These are phyloP conservation scores for Arabis hirsuta DNA, from an alignment of 345 rosid genomes.

Conservation along the genomic window DNA sequence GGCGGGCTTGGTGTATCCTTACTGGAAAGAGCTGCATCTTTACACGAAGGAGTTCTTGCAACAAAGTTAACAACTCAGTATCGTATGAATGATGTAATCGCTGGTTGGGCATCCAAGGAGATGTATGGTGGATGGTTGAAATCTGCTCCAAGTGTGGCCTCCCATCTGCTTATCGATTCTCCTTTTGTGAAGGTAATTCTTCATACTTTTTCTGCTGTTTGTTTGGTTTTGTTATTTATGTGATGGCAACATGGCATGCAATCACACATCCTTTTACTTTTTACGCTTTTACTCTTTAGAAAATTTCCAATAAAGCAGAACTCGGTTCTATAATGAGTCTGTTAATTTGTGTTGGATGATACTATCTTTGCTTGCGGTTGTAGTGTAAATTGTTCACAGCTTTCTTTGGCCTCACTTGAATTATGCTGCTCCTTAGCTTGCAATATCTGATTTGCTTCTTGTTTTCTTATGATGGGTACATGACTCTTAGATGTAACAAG, in stretches of 20 bases:
- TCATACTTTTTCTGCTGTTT: conserved; percentile 31
- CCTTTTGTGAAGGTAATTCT: conserved; percentile 91
- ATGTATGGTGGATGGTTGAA: conserved; percentile 85
- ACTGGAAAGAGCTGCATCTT: conserved; percentile 77
- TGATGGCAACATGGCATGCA: conserved; percentile 5
- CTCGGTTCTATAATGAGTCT: background rate
- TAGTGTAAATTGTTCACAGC: background rate
- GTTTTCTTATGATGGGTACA: conserved; percentile 4
- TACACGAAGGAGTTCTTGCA: conserved; percentile 77
- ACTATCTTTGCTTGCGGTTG: conserved; percentile 7
- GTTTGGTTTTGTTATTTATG: conserved; percentile 20
- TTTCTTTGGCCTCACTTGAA: background rate
- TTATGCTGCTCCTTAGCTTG: background rate
- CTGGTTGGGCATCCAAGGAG: conserved; percentile 98
- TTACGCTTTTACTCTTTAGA: background rate
- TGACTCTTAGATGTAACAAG: conserved; percentile 15
- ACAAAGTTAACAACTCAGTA: conserved; percentile 79
- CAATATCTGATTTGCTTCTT: background rate
- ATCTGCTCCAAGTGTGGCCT: conserved; percentile 73
- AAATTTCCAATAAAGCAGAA: background rate
- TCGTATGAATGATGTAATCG: conserved; percentile 93
- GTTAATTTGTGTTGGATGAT: conserved; percentile 7
- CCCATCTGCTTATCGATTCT: conserved; percentile 88
- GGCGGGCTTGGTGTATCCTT: conserved; percentile 91
- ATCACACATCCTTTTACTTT: background rate